phyloP scores from a whole-genome alignment of 1,284 basidiomycete species.

The Cronartium quercuum region DNA sequence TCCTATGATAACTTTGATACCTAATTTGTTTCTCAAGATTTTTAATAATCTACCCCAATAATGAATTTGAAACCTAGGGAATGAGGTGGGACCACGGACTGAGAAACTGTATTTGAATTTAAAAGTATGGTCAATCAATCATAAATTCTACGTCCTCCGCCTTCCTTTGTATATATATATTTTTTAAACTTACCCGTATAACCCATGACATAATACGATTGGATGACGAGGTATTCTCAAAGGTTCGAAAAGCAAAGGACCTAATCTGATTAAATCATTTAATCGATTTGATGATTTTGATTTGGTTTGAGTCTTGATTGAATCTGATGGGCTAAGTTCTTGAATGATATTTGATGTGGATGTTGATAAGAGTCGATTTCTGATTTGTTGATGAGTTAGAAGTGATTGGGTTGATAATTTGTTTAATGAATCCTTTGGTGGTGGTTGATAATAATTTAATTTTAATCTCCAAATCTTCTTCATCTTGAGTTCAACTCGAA shows the following conservation, averaged over 20 bases:
- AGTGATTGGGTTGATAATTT: too few relatives aligned
- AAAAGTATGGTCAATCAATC: conserved; percentile 65
- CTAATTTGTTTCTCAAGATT: conserved; percentile 72
- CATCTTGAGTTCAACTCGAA: background rate
- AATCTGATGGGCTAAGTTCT: too few relatives aligned
- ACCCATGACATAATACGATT: conserved; percentile 91
- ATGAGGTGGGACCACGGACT: conserved; percentile 45
- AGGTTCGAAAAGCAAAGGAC: conserved; percentile 50
- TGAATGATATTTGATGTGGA: background rate
- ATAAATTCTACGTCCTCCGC: background rate
- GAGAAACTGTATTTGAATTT: conserved; percentile 76
- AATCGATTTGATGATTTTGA: conserved; percentile 1
- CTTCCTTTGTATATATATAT: background rate
- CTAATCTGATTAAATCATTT: conserved; percentile 4
- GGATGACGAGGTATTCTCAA: conserved; percentile 74
- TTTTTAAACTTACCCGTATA: conserved; percentile 45
- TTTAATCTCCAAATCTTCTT: too few relatives aligned
- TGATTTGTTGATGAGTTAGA: too few relatives aligned
- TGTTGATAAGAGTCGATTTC: background rate
- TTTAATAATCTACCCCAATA: conserved; percentile 90
- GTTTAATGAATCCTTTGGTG: too few relatives aligned
- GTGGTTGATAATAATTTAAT: too few relatives aligned
- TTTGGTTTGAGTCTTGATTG: background rate
- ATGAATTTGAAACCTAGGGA: conserved; percentile 71
- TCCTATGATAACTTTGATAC: conserved; percentile 90